phyloP scores from a whole-genome alignment of 177 flowering plant species.

The Vitis hybrid region DNA sequence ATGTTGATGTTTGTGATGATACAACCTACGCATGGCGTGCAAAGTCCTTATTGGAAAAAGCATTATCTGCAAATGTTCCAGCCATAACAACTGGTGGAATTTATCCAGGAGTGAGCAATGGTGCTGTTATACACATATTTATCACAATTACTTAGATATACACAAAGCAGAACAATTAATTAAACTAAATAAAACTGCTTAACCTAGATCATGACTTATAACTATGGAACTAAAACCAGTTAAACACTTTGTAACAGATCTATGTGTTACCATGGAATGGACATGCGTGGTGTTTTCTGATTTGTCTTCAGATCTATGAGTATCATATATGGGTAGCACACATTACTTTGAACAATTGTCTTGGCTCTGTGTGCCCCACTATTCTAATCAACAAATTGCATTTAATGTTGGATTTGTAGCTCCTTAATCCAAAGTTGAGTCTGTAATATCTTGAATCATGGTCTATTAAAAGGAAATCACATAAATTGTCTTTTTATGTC shows the following conservation, averaged over 20 bases:
- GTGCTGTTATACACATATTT: constrained; percentile 30
- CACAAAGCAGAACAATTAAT: constrained; percentile 2
- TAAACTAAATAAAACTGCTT: neutral
- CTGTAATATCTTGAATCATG: too few relatives aligned
- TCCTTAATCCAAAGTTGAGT: too few relatives aligned
- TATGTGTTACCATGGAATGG: too few relatives aligned
- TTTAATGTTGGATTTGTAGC: too few relatives aligned
- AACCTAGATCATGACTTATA: neutral
- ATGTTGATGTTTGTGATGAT: constrained; percentile 96
- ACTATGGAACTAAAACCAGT: neutral
- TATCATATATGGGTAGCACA: too few relatives aligned
- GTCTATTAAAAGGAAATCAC: too few relatives aligned
- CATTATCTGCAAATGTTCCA: constrained; percentile 76
- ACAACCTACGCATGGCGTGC: constrained; percentile 73
- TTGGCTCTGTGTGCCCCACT: too few relatives aligned
- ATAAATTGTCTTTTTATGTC: too few relatives aligned
- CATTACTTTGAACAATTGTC: too few relatives aligned
- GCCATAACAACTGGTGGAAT: constrained; percentile 96
- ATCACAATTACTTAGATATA: neutral
- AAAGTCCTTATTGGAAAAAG: constrained; percentile 67
- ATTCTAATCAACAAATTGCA: too few relatives aligned
- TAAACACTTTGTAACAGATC: neutral
- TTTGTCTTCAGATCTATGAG: neutral
- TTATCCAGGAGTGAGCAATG: constrained; percentile 99
- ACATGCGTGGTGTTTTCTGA: too few relatives aligned